Evolutionary conservation across 139 green algal species (phyloP), one percentile per base, ranked within the genome.

Genomic region (Dunaliella primolecta): DNA sequence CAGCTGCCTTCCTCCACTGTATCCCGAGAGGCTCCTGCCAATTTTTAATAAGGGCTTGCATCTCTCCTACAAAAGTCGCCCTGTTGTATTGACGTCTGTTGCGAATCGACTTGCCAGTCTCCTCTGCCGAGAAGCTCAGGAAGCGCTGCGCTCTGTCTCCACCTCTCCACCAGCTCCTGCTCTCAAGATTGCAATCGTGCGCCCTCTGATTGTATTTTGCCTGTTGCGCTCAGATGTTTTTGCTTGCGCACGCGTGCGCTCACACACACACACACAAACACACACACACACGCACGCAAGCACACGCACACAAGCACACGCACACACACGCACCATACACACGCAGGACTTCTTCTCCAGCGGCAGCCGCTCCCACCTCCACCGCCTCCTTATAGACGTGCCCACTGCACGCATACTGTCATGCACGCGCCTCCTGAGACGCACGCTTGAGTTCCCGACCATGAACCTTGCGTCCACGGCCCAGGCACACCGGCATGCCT

Each of bases 361-460:
- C 24, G 84, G 84, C 15, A 85, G 84, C 80, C 71, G 84, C 20
- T 85, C 86, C 37, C 85, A 94, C 46, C 83, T 94, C 70, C 72
- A 88, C 3, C 87, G 92, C n/a, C 32, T 93, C 27, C 81, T 91
- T 3, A 70, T 88, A 15, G 87, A 95, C 36, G 72, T 94, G 25
- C 80, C 79, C 37, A 0, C 64, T 34, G 72, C 30, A 36, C 20
- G 31, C 30, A 64, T 80, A 34, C 25, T 31, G 24, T 64, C 34
- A 25, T 85, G 56, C 32, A 33, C 29, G 7, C 87, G 78, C 2
- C 64, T 93, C 37, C 36, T 87, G 77, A 79, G 81, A 1, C 87
- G 90, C 70, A 91, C 91, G 11, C 78, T 89, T n/a, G 92, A 95
- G 85, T 95, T 95, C 86, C 88, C 89, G 15, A 74, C 56, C 37